phyloP scores from a whole-genome alignment of 2,329 filamentous ascomycete genomes.

The Chrysoporthe puriensis region DNA sequence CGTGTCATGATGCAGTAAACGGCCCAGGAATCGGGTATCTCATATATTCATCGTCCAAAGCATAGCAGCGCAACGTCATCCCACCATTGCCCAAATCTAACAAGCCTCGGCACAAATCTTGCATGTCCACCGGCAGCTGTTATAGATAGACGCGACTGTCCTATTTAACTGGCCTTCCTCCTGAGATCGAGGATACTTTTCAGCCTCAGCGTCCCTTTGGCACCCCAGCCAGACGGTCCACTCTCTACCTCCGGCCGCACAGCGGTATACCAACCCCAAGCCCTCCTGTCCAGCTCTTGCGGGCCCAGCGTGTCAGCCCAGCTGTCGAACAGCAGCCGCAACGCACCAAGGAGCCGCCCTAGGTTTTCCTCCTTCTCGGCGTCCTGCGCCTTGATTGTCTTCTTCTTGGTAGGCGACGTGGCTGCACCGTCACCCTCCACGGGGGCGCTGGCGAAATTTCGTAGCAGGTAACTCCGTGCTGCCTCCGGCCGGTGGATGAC shows the following conservation, averaged over 20 bases:
- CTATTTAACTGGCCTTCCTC: constrained; percentile 37
- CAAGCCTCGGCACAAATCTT: neutral
- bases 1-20: neutral
- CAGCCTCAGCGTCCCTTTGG: constrained; percentile 72
- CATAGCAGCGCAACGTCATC: neutral
- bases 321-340: constrained; percentile 73
- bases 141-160: neutral
- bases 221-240: constrained; percentile 81
- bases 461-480: constrained; percentile 62
- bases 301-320: constrained; percentile 68
- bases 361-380: constrained; percentile 72
- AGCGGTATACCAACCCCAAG: constrained; percentile 81
- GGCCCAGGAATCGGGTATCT: neutral
- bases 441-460: constrained; percentile 59
- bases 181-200: constrained; percentile 66
- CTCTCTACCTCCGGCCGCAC: constrained; percentile 76
- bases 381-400: constrained; percentile 53
- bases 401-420: constrained; percentile 50
- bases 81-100: neutral
- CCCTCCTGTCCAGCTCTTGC: constrained; percentile 72
- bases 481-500: constrained; percentile 76
- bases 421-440: constrained; percentile 24
- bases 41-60: neutral
- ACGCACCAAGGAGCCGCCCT: constrained; percentile 68
- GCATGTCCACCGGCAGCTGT: neutral